Conservation (phyloP, 805 yeast genomes). For the Sungouiozyma intestinalis region DNA sequence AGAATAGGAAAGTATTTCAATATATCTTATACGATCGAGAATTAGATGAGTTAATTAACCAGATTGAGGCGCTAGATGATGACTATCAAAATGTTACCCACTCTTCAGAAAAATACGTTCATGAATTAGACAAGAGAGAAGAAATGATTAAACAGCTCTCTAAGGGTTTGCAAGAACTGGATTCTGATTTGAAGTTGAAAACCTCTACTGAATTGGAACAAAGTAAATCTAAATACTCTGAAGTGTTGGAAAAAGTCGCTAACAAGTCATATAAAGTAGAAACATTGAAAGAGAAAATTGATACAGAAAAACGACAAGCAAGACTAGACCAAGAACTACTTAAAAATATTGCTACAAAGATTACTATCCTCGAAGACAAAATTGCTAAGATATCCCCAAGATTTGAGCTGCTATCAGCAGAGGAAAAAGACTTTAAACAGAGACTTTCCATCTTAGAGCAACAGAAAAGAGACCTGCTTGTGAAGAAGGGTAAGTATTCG, state of each 20-base stretch:
- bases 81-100: constrained; percentile 42
- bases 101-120: constrained; percentile 43
- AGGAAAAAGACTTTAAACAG: constrained; percentile 34
- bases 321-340: constrained; percentile 21
- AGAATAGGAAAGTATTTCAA: constrained; percentile 58
- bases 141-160: constrained; percentile 35
- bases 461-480: constrained; percentile 48
- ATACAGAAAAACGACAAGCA: constrained; percentile 25
- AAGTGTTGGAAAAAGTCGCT: constrained; percentile 38
- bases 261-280: constrained; percentile 38
- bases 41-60: constrained; percentile 45
- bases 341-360: constrained; percentile 19
- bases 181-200: constrained; percentile 40
- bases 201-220: constrained; percentile 46
- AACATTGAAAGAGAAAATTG: constrained; percentile 33
- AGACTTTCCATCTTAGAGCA: constrained; percentile 35
- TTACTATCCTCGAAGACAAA: constrained; percentile 31
- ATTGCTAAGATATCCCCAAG: constrained; percentile 33
- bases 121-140: constrained; percentile 55
- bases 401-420: constrained; percentile 29
- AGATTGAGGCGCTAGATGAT: constrained; percentile 50
- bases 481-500: constrained; percentile 61
- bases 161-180: constrained; percentile 36
- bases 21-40: constrained; percentile 73
- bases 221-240: constrained; percentile 39